Conservation (phyloP, 306 rosid species). For the Begonia masoniana region DNA sequence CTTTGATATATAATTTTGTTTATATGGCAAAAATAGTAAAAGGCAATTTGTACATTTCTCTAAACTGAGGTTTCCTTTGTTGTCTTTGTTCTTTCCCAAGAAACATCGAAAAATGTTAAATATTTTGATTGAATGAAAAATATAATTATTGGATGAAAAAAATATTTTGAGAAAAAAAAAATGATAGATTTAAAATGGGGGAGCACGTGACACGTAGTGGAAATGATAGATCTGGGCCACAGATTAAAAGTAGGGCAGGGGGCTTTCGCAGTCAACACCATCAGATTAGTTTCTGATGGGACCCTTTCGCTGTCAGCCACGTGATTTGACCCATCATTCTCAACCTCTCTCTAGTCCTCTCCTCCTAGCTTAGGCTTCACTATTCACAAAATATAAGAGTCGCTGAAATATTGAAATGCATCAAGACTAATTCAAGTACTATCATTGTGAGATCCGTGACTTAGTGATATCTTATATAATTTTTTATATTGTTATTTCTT, state of each 20-base stretch:
- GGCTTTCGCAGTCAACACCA: too few species aligned
- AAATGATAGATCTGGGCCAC: too few species aligned
- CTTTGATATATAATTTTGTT: neutral
- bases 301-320: neutral
- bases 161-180: too few species aligned
- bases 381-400: too few species aligned
- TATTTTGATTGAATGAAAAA: too few species aligned
- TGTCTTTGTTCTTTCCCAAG: slow-evolving; percentile 9
- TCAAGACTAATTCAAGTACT: neutral
- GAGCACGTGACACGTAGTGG: too few species aligned
- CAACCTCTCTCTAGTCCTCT: neutral
- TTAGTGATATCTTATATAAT: neutral
- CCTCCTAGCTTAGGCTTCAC: too few species aligned
- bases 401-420: neutral
- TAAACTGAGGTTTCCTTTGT: neutral
- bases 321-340: neutral
- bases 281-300: too few species aligned
- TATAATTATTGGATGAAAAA: too few species aligned
- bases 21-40: neutral
- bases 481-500: neutral
- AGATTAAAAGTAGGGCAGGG: too few species aligned
- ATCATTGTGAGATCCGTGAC: neutral
- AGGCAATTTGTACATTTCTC: neutral
- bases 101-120: slow-evolving; percentile 2
- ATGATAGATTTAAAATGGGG: too few species aligned